Conservation (phyloP, 2,329 filamentous ascomycete species). For the Amphichorda felina region DNA sequence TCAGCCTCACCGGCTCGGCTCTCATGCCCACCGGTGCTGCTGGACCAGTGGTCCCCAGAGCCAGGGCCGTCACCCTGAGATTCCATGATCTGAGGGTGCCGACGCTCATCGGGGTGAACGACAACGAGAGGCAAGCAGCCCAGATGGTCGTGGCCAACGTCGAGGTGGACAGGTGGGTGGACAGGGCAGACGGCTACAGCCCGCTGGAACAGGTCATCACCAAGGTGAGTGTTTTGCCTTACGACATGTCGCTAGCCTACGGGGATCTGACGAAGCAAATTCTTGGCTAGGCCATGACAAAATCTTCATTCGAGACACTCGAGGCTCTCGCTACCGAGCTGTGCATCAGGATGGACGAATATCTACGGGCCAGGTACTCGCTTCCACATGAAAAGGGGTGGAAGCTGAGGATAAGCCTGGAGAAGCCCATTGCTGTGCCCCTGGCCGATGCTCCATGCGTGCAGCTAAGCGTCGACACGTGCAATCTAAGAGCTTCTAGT, state of each 20-base stretch:
- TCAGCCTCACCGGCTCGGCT: conserved; percentile 36
- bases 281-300: conserved; percentile 33
- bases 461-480: conserved; percentile 25
- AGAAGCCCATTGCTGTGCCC: conserved; percentile 63
- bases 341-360: not conserved
- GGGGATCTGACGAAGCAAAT: too few relatives aligned
- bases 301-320: conserved; percentile 49
- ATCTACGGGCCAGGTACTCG: not conserved
- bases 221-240: conserved; percentile 35
- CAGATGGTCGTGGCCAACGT: conserved; percentile 56
- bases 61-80: conserved; percentile 20
- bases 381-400: conserved; percentile 17
- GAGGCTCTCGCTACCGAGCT: conserved; percentile 39
- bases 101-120: conserved; percentile 60
- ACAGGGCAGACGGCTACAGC: conserved; percentile 35
- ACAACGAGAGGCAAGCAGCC: conserved; percentile 54
- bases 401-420: conserved; percentile 48
- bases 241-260: too few relatives aligned
- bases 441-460: conserved; percentile 61
- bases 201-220: conserved; percentile 48
- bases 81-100: conserved; percentile 50
- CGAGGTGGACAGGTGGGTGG: conserved; percentile 42
- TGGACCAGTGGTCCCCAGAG: not conserved
- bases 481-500: not conserved
- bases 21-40: conserved; percentile 4